Base-by-base conservation (phyloP, 2,329 filamentous ascomycete genomes). In the Claviceps quebecensis region DNA sequence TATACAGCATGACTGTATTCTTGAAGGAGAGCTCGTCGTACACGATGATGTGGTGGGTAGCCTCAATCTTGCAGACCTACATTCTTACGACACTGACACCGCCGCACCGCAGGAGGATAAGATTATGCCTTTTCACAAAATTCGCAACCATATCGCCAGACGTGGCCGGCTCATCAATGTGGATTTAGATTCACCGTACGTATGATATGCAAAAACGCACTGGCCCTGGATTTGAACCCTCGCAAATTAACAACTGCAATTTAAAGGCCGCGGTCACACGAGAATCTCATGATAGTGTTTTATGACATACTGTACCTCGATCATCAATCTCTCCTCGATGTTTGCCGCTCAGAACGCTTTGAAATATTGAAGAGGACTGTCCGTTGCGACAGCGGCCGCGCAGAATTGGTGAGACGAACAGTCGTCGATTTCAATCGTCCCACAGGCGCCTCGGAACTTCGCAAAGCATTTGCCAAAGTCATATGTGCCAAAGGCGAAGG, bases 1-100 rank as follows among this genome's bases (percentile, higher is more conserved):
- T 11, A 66, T 95, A 56, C 74, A 72, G 26, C 69, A 68, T 7
- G 75, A 76, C 5, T 94, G 87, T 57, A 91, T 95, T 45, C 65
- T 95, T 0, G 84, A 95, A 60, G 88, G 87, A 2, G 90, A 96
- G 61, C 69, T 95, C 50, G 74, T 93, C 5, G 83, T 91, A 1
- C 94, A 83, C 65, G 86, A 78, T 61, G 81, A 87, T 49, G 69
- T 72, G 58, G 75, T 74, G 61, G 47, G 65, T 58, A 37, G 45
- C 5, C 6, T 8, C 16, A 2, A 1, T 2, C 23, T 22, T 4
- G 2, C 17, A 29, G 26, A 11, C 23, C 17, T 43, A 13, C n/a
- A 3, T 8, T 17, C 5, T 34, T 34, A 34, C 9, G 9, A 5
- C 7, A 26, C 56, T 63, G 29, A 62, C 52, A 26, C 34, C 9